phyloP scores from a whole-genome alignment of 331 rosid genomes.

The Malus hybrid region DNA sequence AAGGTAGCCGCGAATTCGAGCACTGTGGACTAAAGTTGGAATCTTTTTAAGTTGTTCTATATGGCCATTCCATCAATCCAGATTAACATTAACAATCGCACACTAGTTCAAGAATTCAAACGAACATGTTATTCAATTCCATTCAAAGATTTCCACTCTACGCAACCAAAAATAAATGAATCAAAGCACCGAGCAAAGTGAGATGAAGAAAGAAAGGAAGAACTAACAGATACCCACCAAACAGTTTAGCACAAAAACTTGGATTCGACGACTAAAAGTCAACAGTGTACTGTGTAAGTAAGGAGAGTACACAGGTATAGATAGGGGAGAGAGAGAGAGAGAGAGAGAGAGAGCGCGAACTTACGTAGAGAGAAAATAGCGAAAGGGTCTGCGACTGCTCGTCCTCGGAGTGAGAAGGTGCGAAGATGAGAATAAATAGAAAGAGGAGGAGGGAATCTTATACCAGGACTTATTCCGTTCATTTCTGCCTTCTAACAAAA shows the following conservation, averaged over 20 bases:
- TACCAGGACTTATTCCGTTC: too few relatives aligned
- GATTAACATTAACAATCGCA: not conserved
- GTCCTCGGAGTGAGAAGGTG: not conserved
- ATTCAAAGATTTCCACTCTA: not conserved
- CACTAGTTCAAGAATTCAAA: not conserved
- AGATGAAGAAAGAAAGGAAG: not conserved
- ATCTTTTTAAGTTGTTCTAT: not conserved
- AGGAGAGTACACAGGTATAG: too few relatives aligned
- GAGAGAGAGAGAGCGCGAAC: not conserved
- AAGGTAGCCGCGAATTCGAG: not conserved
- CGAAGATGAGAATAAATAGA: not conserved
- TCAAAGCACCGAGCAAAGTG: not conserved
- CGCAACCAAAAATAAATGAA: not conserved
- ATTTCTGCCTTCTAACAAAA: too few relatives aligned
- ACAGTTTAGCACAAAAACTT: not conserved
- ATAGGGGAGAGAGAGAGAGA: not conserved
- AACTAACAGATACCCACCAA: not conserved
- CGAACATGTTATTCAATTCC: not conserved
- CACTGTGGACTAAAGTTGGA: not conserved
- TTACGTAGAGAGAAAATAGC: slow-evolving; percentile 21
- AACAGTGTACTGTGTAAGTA: not conserved
- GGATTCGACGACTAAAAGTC: not conserved
- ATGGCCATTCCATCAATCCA: not conserved
- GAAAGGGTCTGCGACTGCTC: not conserved
- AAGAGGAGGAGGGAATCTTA: not conserved